A percentile compares a stretch with the other conserved stretches of the same genome.
These are phyloP conservation scores for Podospora bellae-mahoneyi DNA, from an alignment of 495 filamentous ascomycete species.

Conservation along the genomic window DNA sequence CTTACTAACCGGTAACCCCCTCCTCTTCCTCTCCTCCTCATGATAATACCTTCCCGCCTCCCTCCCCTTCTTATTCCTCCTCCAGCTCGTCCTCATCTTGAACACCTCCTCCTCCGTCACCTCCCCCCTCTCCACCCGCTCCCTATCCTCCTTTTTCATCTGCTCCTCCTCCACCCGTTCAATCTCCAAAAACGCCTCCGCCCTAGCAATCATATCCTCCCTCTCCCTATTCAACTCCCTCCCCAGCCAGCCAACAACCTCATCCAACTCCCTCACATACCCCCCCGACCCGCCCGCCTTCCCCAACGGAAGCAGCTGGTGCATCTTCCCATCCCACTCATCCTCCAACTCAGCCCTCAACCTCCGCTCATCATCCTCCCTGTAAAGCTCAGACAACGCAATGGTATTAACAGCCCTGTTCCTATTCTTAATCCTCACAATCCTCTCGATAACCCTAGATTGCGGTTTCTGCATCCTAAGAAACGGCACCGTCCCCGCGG, in stretches of 20 bases:
- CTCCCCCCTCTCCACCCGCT: constrained; percentile 15
- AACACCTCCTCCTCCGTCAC: constrained; percentile 6
- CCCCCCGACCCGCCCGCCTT: constrained; percentile 13
- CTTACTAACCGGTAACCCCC: neutral
- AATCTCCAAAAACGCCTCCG: constrained; percentile 46
- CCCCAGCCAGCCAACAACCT: constrained; percentile 5
- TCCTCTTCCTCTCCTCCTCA: constrained; percentile 5
- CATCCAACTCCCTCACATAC: neutral
- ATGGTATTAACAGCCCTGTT: constrained; percentile 49
- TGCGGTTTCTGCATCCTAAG: constrained; percentile 70
- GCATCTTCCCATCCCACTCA: neutral
- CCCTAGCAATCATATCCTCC: constrained; percentile 36
- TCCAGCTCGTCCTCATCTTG: neutral
- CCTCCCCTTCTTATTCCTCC: constrained; percentile 3
- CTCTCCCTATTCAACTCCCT: constrained; percentile 21
- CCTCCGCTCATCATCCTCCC: constrained; percentile 21
- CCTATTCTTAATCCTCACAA: constrained; percentile 51
- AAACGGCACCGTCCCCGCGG: constrained; percentile 60
- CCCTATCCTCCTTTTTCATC: constrained; percentile 40
- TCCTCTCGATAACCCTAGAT: constrained; percentile 51
- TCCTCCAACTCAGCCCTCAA: neutral
- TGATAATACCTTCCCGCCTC: neutral
- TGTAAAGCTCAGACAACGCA: constrained; percentile 13
- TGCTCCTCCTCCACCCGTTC: constrained; percentile 46
- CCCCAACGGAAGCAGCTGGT: constrained; percentile 15